Percentiles rank a stretch among this genome's conserved stretches.
Conservation (phyloP, 2,329 filamentous ascomycete genomes). For the Hypomyces perniciosus region DNA sequence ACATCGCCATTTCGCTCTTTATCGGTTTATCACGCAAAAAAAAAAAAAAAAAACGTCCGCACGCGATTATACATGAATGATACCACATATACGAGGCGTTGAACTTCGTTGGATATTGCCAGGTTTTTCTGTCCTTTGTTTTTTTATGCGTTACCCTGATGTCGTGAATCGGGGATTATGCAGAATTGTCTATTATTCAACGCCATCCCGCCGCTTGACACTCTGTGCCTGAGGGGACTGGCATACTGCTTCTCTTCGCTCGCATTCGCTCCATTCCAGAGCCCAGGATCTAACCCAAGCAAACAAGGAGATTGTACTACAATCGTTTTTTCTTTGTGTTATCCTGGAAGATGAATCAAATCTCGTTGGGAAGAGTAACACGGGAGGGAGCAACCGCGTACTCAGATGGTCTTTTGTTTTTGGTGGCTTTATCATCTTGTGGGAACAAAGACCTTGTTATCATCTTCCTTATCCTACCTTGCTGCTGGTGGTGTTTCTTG, state of each 20-base stretch:
- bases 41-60: no score
- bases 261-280: no score
- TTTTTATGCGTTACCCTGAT: background rate
- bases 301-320: background rate
- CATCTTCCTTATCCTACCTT: background rate
- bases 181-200: background rate
- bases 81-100: slow-evolving; percentile 1
- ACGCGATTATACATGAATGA: background rate
- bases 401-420: background rate
- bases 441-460: background rate
- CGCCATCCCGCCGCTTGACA: no score
- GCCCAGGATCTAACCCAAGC: background rate
- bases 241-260: no score
- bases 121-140: background rate
- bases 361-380: background rate
- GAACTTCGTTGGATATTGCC: background rate
- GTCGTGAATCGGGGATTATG: background rate
- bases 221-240: no score
- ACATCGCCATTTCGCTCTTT: no score
- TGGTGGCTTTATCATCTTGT: background rate
- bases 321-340: background rate
- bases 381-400: background rate
- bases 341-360: background rate
- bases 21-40: no score
- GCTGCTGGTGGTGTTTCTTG: background rate